Conservation (phyloP, 768 basidiomycete genomes). For the Suillus alpinus region DNA sequence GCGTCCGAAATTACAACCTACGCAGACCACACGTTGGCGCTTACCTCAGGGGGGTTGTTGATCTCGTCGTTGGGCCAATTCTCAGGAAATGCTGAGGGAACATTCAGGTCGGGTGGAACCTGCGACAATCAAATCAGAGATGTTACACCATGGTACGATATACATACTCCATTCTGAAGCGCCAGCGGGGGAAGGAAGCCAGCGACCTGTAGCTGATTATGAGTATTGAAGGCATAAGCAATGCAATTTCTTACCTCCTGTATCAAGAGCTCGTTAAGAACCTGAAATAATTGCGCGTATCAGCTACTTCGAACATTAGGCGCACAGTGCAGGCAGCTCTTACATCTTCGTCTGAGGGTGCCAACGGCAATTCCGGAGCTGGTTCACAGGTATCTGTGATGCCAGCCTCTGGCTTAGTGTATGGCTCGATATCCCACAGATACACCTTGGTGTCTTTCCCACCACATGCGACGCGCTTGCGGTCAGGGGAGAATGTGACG, state of each 20-base stretch:
- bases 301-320: background rate
- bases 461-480: constrained; percentile 27
- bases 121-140: background rate
- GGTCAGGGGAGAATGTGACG: constrained; percentile 29
- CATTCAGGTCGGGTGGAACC: background rate
- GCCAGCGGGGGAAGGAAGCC: constrained; percentile 3
- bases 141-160: background rate
- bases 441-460: constrained; percentile 26
- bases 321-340: background rate
- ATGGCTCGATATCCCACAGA: constrained; percentile 27
- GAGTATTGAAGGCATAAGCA: background rate
- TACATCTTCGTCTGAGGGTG: constrained; percentile 3
- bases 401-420: constrained; percentile 26
- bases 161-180: background rate
- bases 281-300: background rate
- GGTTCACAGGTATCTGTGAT: background rate
- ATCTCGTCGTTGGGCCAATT: background rate
- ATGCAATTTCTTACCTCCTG: background rate
- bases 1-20: background rate
- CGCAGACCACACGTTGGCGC: background rate
- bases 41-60: background rate
- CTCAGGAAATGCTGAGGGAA: background rate
- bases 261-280: background rate
- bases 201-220: background rate
- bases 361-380: background rate